A percentile compares a stretch with the other conserved stretches of the same genome.
phyloP scores from a whole-genome alignment of 1,284 basidiomycete genomes.

The Melampsora americana region DNA sequence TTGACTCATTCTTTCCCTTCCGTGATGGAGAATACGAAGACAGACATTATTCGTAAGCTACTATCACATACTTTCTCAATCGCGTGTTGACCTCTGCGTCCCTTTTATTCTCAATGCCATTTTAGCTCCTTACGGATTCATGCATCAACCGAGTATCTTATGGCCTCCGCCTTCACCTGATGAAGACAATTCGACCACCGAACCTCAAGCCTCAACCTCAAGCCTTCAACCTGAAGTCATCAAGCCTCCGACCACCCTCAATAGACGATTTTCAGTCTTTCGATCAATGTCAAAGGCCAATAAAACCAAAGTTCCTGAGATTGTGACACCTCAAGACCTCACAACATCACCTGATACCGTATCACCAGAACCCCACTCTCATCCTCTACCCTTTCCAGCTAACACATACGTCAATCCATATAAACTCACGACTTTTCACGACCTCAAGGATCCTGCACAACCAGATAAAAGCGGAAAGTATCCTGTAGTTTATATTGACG shows the following conservation, averaged over 20 bases:
- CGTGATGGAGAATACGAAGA: slow-evolving; percentile 76
- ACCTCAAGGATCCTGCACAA: slow-evolving; percentile 42
- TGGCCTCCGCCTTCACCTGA: slow-evolving; percentile 74
- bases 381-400: slow-evolving; percentile 1
- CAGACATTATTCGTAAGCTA: slow-evolving; percentile 63
- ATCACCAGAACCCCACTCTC: background rate
- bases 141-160: slow-evolving; percentile 71
- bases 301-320: background rate
- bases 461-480: slow-evolving; percentile 17
- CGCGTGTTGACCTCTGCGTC: slow-evolving; percentile 61
- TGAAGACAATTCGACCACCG: background rate
- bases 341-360: background rate
- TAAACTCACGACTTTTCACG: slow-evolving; percentile 12
- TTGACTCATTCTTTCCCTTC: slow-evolving; percentile 92
- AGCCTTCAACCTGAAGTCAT: background rate
- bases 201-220: slow-evolving; percentile 5
- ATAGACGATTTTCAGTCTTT: background rate
- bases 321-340: background rate
- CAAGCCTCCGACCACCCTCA: background rate
- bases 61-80: slow-evolving; percentile 57
- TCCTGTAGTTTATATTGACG: slow-evolving; percentile 45
- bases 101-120: background rate
- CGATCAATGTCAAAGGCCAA: background rate
- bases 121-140: slow-evolving; percentile 48
- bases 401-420: slow-evolving; percentile 25